Evolutionary conservation across 2,329 filamentous ascomycete genomes (phyloP).

Genomic region (Verticillium alfalfae): DNA sequence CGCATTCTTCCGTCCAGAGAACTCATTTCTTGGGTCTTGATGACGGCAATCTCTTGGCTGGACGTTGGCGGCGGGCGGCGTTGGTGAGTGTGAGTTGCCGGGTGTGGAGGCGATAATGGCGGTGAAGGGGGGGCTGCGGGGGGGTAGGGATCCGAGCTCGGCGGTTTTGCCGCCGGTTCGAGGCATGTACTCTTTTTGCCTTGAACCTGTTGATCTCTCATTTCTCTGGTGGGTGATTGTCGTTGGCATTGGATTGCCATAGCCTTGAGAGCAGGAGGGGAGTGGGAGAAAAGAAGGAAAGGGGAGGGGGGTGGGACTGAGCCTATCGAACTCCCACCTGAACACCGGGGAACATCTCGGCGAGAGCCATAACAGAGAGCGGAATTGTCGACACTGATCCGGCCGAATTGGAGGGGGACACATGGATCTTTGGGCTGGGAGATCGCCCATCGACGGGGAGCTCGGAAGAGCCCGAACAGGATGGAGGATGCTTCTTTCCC

Average conservation of each 20-base stretch:
- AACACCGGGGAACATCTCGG: not conserved
- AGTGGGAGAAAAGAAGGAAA: not conserved
- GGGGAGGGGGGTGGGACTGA: not conserved
- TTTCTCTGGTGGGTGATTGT: not conserved
- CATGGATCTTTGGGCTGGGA: constrained; percentile 3
- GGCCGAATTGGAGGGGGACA: constrained; percentile 10
- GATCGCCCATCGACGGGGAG: not conserved
- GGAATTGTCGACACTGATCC: not conserved
- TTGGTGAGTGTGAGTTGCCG: not conserved
- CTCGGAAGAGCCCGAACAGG: not conserved
- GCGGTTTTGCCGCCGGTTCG: not conserved
- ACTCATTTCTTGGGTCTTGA: too few relatives aligned
- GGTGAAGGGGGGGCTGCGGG: not conserved
- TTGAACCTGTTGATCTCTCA: not conserved
- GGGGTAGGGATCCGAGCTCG: not conserved
- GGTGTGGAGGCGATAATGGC: not conserved
- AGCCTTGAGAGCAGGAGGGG: not conserved
- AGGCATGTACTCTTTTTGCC: not conserved
- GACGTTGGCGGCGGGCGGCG: not conserved
- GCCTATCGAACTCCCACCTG: not conserved
- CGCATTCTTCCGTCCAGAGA: not conserved
- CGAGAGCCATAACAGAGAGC: not conserved
- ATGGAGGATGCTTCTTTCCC: not conserved
- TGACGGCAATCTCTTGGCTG: not conserved
- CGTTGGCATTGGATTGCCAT: not conserved